Evolutionary conservation across 2,329 filamentous ascomycete genomes (phyloP), one percentile per base, ranked within the genome.

Genomic region (Curvularia lunata): DNA sequence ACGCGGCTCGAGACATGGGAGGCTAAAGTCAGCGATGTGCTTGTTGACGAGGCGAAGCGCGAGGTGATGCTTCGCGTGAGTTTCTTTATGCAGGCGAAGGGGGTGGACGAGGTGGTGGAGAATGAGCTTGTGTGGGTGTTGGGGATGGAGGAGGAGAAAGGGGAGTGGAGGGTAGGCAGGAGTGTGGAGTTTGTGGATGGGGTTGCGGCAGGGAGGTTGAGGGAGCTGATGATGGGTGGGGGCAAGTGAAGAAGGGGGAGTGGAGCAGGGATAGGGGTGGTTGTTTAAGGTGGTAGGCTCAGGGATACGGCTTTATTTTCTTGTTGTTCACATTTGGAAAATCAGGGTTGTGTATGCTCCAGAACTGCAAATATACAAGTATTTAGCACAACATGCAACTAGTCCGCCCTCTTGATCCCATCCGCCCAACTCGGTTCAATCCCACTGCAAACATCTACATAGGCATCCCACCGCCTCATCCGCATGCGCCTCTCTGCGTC

Each of bases 381-480:
- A n/a, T n/a, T n/a, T n/a, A n/a, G n/a, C n/a, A n/a, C n/a, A n/a
- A n/a, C n/a, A n/a, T n/a, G n/a, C n/a, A n/a, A n/a, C n/a, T n/a
- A n/a, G n/a, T 63, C 58, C 13, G 40, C 37, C 30, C 53, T 49
- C 37, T 63, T 56, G 18, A 61, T 79, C 54, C 73, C 74, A 65
- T 83, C 80, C 43, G 73, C 73, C 79, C 82, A 82, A 65, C 81
- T 84, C 10, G 82, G 79, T 56, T 74, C 72, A 58, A 84, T 80
- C 1, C 71, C 74, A 45, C 69, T 71, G 68, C 82, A 85, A 23
- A 84, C 80, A 48, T 69, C 74, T 4, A 81, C 76, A 72, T 83
- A 84, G 34, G 83, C 81, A 60, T 76, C 70, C 78, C 81, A 84
- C 57, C 76, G 76, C 52, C 59, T 70, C 61, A 70, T 61, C 19